A percentile compares a stretch with the other conserved stretches of the same genome.
phyloP scores from a whole-genome alignment of 352 stramenopile species.

The Phytophthora citrophthora region DNA sequence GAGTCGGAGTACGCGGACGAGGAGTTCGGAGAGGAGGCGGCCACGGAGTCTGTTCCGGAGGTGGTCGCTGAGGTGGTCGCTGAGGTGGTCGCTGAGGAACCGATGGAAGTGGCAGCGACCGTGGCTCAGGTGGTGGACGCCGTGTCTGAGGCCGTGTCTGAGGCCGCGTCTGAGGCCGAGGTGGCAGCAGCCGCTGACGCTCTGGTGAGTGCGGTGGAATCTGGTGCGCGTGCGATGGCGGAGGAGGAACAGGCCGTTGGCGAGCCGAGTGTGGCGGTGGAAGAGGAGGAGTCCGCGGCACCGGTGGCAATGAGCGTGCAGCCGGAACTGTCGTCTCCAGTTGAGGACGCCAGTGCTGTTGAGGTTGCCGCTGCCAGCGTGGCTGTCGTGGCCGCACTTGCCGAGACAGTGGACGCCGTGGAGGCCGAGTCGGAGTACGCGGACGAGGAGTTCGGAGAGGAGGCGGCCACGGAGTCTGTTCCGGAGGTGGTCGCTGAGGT shows the following conservation, averaged over 20 bases:
- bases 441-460: background rate
- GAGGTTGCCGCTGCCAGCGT: background rate
- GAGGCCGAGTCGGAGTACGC: background rate
- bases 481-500: background rate
- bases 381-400: background rate
- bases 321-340: background rate
- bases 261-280: background rate
- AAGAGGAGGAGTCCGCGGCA: background rate
- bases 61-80: background rate
- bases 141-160: background rate
- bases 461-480: background rate
- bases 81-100: no score
- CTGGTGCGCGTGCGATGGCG: background rate
- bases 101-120: background rate
- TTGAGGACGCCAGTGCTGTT: background rate
- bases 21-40: background rate
- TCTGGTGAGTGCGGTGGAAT: background rate
- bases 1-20: background rate
- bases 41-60: background rate
- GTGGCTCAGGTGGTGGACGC: background rate
- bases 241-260: background rate
- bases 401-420: background rate
- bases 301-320: background rate
- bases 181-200: background rate
- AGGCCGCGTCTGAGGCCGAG: background rate